These are phyloP conservation scores for Sporothrix schenckii DNA, from an alignment of 2,329 filamentous ascomycete species.

Conservation along the genomic window DNA sequence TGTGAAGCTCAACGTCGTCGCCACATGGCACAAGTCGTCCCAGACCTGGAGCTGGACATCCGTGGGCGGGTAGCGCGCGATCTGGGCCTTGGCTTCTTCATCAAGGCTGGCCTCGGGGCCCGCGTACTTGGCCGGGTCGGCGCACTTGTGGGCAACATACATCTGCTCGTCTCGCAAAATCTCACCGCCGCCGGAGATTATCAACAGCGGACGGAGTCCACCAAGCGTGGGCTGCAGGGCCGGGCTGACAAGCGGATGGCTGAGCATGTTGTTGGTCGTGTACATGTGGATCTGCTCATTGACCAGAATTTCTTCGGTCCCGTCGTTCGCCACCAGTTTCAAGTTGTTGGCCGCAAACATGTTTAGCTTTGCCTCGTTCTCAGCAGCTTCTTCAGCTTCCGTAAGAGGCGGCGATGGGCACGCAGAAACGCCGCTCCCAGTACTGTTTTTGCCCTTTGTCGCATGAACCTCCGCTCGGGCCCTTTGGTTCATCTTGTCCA, in stretches of 20 bases:
- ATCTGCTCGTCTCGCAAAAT: slow-evolving; percentile 92
- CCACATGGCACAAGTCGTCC: slow-evolving; percentile 93
- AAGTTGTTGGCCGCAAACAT: slow-evolving; percentile 42
- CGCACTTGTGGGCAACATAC: slow-evolving; percentile 91
- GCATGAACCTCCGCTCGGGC: slow-evolving; percentile 43
- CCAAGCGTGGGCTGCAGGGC: slow-evolving; percentile 85
- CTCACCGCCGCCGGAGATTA: slow-evolving; percentile 87
- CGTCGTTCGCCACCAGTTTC: slow-evolving; percentile 54
- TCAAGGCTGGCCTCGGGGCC: slow-evolving; percentile 66
- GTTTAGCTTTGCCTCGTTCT: slow-evolving; percentile 23
- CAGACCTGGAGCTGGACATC: slow-evolving; percentile 94
- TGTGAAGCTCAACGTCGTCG: slow-evolving; percentile 91
- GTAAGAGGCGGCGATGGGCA: slow-evolving; percentile 36
- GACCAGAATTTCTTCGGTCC: slow-evolving; percentile 68
- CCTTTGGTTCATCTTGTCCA: slow-evolving; percentile 52
- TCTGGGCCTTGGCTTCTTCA: slow-evolving; percentile 60
- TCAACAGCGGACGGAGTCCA: slow-evolving; percentile 82
- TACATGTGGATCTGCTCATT: slow-evolving; percentile 93
- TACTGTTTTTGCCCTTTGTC: background rate
- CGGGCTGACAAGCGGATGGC: slow-evolving; percentile 88
- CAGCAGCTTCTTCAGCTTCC: slow-evolving; percentile 38
- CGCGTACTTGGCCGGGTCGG: slow-evolving; percentile 76
- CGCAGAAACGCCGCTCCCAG: background rate
- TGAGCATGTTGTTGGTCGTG: slow-evolving; percentile 79
- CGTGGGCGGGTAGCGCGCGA: slow-evolving; percentile 76